Base-by-base conservation (phyloP, 768 basidiomycete species). In the Leccinum pellstonianum region DNA sequence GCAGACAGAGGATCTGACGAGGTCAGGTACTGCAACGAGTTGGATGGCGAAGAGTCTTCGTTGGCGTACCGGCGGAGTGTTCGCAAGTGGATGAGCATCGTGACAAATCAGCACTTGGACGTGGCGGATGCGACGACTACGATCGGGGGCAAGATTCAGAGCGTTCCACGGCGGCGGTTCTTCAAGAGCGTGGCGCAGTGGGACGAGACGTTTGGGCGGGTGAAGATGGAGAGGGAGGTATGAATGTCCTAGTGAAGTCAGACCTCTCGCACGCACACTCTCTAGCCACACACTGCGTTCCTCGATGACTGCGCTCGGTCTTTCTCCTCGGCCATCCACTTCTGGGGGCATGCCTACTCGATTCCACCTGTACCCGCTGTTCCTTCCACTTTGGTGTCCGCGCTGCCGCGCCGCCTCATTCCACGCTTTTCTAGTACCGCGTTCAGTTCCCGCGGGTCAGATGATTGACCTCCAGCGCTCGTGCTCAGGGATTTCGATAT, bases 381-480 rank as follows among this genome's bases (percentile, higher is more conserved):
- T 17, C 66, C 75, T 8, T 55, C 70, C 5, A 73, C 75, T 35
- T 67, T 70, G 10, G 69, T 75, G 50, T 68, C 66, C 19, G 51
- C 76, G 5, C 72, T 82, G 4, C 79, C 81, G n/a, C 79, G 85
- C 19, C 82, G 89, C 21, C 88, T 91, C 69, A 67, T 93, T 52
- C 86, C 90, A 10, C 84, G 89, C 29, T 81, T 92, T 56, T 76
- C 93, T 53, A 83, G 81, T 61, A 83, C 83, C 61, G 87, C 88
- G 5, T 82, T 93, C 58, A 69, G 79, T 59, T 73, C 76, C 15
- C 80, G 88, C 54, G 80, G 86, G 53, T 80, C 81, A n/a, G 84
- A 85, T 54, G 87, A 88, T 48, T 79, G 78, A 19, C 73, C 77
- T 52, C 65, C 77, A 14, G 58, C 70, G 2, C 68, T 72, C 23